These are phyloP conservation scores for Saturnispora dispora DNA, from an alignment of 805 yeast species.

Conservation along the genomic window DNA sequence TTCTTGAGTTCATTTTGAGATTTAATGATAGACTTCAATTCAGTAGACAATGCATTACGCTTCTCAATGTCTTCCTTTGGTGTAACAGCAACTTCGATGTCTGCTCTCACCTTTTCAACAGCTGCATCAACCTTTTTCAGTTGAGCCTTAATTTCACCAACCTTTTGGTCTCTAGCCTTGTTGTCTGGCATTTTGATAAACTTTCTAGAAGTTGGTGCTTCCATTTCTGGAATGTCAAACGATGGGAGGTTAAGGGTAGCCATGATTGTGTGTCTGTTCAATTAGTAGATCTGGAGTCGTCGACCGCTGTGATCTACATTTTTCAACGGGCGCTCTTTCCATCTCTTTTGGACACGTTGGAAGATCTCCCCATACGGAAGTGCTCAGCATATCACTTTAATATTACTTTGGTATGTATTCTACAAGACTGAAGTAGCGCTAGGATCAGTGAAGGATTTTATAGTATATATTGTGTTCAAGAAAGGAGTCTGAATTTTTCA, in stretches of 20 bases:
- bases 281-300: background rate
- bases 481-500: background rate
- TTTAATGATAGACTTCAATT: conserved; percentile 36
- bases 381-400: background rate
- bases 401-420: background rate
- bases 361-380: background rate
- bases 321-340: conserved; percentile 1
- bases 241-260: conserved; percentile 6
- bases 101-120: conserved; percentile 42
- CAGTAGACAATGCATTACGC: conserved; percentile 38
- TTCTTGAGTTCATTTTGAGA: conserved; percentile 28
- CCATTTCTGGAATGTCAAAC: conserved; percentile 15
- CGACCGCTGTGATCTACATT: background rate
- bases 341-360: conserved; percentile 1
- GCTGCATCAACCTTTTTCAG: conserved; percentile 53
- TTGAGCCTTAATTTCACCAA: conserved; percentile 48
- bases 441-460: too few relatives aligned
- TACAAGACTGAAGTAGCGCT: background rate
- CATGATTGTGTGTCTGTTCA: conserved; percentile 1
- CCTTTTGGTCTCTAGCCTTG: conserved; percentile 48
- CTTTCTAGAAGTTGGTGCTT: conserved; percentile 31
- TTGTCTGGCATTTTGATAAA: conserved; percentile 71
- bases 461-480: too few relatives aligned
- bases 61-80: conserved; percentile 44
- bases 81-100: conserved; percentile 44